Percentiles rank a stretch among this genome's conserved stretches.
Conservation (phyloP, 148 eudicot species). For the Chenopodium berlandieri region DNA sequence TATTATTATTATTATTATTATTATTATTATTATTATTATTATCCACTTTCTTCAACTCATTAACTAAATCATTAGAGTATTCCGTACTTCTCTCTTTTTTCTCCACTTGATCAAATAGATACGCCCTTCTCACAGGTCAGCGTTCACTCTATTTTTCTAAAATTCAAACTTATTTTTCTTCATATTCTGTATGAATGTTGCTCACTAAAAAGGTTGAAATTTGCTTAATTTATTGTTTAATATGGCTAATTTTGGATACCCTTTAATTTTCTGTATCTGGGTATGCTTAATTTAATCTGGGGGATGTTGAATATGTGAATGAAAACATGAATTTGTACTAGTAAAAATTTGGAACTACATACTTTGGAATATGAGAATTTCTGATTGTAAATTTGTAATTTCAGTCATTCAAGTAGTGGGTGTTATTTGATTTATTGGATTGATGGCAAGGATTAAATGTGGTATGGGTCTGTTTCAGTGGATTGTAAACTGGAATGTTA, state of each 20-base stretch:
- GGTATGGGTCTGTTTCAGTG: neutral
- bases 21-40: no score
- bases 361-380: neutral
- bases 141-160: neutral
- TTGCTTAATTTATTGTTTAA: no score
- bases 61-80: no score
- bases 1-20: no score
- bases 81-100: neutral
- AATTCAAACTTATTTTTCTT: neutral
- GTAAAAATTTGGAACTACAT: neutral
- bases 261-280: neutral
- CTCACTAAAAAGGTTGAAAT: neutral
- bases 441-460: neutral
- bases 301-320: neutral
- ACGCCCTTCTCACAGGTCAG: neutral
- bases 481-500: neutral
- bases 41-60: neutral
- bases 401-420: no score
- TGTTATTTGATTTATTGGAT: neutral
- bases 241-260: neutral
- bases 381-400: no score
- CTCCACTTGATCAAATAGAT: neutral
- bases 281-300: neutral
- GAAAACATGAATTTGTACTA: neutral
- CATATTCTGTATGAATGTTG: neutral